A percentile compares a stretch with the other conserved stretches of the same genome.
Evolutionary conservation across 2,329 filamentous ascomycete genomes (phyloP).

Genomic region (Neocucurbitaria cava): DNA sequence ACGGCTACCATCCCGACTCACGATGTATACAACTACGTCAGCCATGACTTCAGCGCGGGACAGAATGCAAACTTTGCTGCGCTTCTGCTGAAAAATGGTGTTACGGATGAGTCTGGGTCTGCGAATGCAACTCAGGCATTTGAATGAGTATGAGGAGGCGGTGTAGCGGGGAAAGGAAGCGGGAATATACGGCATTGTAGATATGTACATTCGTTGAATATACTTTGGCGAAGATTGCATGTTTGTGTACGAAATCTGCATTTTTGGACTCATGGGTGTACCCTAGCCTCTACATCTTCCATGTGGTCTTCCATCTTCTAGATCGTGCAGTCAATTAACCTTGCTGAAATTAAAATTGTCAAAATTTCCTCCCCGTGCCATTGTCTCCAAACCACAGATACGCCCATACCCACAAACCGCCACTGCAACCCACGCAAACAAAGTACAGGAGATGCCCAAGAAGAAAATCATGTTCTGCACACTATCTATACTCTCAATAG

Average conservation of each 20-base stretch:
- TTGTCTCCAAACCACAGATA: too few relatives aligned
- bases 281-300: background rate
- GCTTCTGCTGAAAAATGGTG: slow-evolving; percentile 35
- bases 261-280: background rate
- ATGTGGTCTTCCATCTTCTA: background rate
- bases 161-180: background rate
- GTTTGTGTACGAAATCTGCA: background rate
- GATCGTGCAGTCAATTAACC: too few relatives aligned
- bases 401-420: too few relatives aligned
- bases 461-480: too few relatives aligned
- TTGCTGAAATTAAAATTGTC: too few relatives aligned
- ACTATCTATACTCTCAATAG: too few relatives aligned
- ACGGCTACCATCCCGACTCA: slow-evolving; percentile 33
- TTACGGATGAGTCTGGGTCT: slow-evolving; percentile 6
- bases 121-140: background rate
- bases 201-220: slow-evolving; percentile 5
- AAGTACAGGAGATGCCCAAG: too few relatives aligned
- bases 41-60: slow-evolving; percentile 34
- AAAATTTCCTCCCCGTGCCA: too few relatives aligned
- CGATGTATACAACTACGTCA: slow-evolving; percentile 39
- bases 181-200: background rate
- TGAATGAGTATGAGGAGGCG: background rate
- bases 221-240: background rate
- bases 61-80: slow-evolving; percentile 32
- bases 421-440: too few relatives aligned